phyloP scores from a whole-genome alignment of 2,329 filamentous ascomycete species.

The Clonostachys byssicola region DNA sequence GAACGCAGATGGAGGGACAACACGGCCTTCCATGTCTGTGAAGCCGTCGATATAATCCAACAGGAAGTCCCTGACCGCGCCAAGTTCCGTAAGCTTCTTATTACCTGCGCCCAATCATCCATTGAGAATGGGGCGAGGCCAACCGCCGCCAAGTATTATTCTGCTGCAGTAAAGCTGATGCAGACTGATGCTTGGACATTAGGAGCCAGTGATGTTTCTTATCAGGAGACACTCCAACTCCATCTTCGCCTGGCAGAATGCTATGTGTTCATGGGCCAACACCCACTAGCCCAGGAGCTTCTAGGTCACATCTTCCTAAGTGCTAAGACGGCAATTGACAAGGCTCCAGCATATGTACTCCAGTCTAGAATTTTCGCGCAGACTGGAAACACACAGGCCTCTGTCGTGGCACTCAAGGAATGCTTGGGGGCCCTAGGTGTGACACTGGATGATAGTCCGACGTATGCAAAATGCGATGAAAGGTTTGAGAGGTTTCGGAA shows the following conservation, averaged over 20 bases:
- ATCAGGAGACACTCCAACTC: constrained; percentile 80
- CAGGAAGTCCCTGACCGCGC: constrained; percentile 53
- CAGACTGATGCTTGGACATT: constrained; percentile 77
- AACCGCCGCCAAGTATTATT: constrained; percentile 80
- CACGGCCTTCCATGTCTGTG: constrained; percentile 77
- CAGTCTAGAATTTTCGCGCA: constrained; percentile 76
- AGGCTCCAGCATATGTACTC: constrained; percentile 78
- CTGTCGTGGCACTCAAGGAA: constrained; percentile 66
- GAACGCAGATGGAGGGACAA: constrained; percentile 65
- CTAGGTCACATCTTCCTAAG: constrained; percentile 66
- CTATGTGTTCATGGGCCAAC: constrained; percentile 73
- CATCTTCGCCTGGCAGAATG: constrained; percentile 79
- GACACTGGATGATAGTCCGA: constrained; percentile 59
- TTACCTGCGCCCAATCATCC: constrained; percentile 73
- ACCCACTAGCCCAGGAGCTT: constrained; percentile 62
- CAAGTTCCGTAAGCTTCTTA: constrained; percentile 71
- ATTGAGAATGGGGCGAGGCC: constrained; percentile 78
- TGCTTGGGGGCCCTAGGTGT: constrained; percentile 69
- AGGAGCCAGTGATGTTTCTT: constrained; percentile 66
- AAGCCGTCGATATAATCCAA: constrained; percentile 72
- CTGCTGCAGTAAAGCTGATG: constrained; percentile 71
- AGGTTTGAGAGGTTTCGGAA: constrained; percentile 64
- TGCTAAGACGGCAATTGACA: constrained; percentile 71
- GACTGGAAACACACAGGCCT: constrained; percentile 64
- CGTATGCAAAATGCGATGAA: constrained; percentile 72